Conservation (phyloP, 352 stramenopile species). For the Phytophthora fragariaefolia region DNA sequence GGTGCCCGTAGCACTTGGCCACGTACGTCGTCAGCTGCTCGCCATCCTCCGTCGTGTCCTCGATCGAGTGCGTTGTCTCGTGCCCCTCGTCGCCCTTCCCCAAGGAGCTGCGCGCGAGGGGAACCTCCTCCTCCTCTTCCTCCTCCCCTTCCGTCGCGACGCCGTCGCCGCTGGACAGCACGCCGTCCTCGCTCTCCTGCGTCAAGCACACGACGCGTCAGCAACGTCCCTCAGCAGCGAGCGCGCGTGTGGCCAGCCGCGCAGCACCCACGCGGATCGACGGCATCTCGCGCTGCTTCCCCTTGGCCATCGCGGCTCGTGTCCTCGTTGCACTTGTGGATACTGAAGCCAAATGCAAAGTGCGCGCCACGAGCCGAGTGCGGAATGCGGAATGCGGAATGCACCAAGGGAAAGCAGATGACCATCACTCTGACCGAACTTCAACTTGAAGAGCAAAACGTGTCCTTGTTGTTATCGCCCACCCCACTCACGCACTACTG, state of each 20-base stretch:
- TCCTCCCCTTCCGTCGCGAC: slow-evolving; percentile 45
- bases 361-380: slow-evolving; percentile 19
- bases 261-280: slow-evolving; percentile 22
- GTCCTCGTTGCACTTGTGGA: slow-evolving; percentile 26
- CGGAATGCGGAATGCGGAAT: slow-evolving; percentile 23
- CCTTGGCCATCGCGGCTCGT: slow-evolving; percentile 30
- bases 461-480: too few species aligned
- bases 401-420: slow-evolving; percentile 39
- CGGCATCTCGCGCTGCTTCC: slow-evolving; percentile 32
- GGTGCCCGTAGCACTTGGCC: slow-evolving; percentile 45
- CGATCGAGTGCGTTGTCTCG: background rate
- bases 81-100: slow-evolving; percentile 12
- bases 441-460: slow-evolving; percentile 35
- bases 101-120: slow-evolving; percentile 3
- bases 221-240: too few species aligned
- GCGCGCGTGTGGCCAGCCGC: too few species aligned
- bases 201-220: background rate
- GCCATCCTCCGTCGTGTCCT: slow-evolving; percentile 9
- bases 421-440: slow-evolving; percentile 60
- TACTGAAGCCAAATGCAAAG: slow-evolving; percentile 28
- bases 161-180: slow-evolving; percentile 35
- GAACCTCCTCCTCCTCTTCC: slow-evolving; percentile 30
- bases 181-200: slow-evolving; percentile 33
- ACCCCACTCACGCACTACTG: too few species aligned
- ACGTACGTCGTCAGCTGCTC: slow-evolving; percentile 53